Conservation (phyloP, 73 alveolate species). For the Paramecium tetraurelia region DNA sequence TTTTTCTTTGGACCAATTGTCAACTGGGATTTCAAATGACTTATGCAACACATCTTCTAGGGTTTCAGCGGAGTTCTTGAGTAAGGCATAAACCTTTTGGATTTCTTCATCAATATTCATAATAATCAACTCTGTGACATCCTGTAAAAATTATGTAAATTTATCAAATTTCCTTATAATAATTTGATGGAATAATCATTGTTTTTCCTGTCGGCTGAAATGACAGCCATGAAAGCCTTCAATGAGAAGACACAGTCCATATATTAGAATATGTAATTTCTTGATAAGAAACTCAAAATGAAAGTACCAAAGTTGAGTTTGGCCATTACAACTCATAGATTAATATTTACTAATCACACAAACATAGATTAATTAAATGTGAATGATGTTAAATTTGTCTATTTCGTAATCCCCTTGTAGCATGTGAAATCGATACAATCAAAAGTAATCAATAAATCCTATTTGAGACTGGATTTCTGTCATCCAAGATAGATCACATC, state of each 20-base stretch:
- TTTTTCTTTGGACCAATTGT: not conserved
- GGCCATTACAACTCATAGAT: slow-evolving; percentile 17
- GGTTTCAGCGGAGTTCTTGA: not conserved
- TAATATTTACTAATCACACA: slow-evolving; percentile 13
- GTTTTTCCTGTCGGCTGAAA: not conserved
- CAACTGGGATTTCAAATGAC: not conserved
- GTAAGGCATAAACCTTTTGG: not conserved
- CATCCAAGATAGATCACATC: not conserved
- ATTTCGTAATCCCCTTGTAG: not conserved
- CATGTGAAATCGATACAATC: not conserved
- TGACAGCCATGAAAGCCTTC: not conserved
- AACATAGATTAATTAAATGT: not conserved
- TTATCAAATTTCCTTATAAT: not conserved
- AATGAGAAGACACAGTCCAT: not conserved
- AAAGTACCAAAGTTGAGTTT: not conserved
- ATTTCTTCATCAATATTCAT: slow-evolving; percentile 1
- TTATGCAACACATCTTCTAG: not conserved
- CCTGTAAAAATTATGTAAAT: not conserved
- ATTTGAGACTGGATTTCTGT: not conserved
- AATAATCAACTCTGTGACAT: not conserved
- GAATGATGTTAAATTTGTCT: not conserved
- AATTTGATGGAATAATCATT: not conserved
- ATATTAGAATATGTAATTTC: not conserved
- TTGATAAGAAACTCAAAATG: not conserved
- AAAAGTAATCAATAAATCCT: not conserved